phyloP scores from a whole-genome alignment of 2,329 filamentous ascomycete species.

The Penicillium capsulatum region DNA sequence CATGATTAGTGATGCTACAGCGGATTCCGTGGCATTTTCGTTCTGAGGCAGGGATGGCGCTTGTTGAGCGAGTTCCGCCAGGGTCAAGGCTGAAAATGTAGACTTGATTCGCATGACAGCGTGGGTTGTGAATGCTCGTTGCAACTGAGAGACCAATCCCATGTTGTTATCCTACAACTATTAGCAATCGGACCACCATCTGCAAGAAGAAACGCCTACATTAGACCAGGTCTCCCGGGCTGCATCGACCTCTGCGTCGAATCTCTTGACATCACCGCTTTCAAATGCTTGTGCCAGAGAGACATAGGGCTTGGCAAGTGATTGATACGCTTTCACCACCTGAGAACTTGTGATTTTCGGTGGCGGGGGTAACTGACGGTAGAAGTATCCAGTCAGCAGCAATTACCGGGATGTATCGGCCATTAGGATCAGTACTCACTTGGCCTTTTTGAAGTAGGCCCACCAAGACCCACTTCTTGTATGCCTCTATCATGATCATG shows the following conservation, averaged over 20 bases:
- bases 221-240: conserved; percentile 59
- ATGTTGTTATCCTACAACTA: conserved; percentile 62
- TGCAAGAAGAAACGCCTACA: conserved; percentile 38
- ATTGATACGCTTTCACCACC: conserved; percentile 55
- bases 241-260: conserved; percentile 61
- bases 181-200: too few species aligned
- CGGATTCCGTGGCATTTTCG: conserved; percentile 30
- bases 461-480: conserved; percentile 85
- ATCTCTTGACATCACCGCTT: conserved; percentile 52
- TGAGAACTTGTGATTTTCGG: conserved; percentile 55
- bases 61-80: conserved; percentile 45
- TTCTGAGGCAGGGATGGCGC: conserved; percentile 27
- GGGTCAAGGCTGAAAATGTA: conserved; percentile 63
- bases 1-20: conserved; percentile 46
- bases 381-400: conserved; percentile 5
- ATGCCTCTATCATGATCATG: conserved; percentile 79
- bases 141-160: conserved; percentile 65
- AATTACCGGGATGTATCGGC: neutral
- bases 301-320: conserved; percentile 65
- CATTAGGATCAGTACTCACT: conserved; percentile 36
- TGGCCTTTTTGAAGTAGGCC: conserved; percentile 67
- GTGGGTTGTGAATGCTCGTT: conserved; percentile 68
- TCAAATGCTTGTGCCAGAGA: conserved; percentile 67
- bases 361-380: conserved; percentile 41
- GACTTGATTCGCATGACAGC: conserved; percentile 68